Conservation (phyloP, 169 alveolate genomes). For the Cardiosporidium cionae region DNA sequence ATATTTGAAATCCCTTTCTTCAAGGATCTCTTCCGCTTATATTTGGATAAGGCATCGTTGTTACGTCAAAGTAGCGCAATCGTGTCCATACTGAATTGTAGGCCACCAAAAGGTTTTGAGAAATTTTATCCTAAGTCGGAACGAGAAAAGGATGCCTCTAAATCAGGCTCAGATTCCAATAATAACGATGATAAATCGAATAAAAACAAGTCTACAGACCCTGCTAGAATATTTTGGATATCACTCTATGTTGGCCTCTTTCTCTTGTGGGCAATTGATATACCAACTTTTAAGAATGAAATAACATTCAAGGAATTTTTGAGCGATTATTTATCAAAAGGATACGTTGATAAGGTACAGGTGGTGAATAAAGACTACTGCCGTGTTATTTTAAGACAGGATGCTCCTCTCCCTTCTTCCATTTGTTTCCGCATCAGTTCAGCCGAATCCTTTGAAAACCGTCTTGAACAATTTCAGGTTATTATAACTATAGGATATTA, state of each 20-base stretch:
- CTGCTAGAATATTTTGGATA: too few species aligned
- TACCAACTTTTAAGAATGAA: conserved; percentile 61
- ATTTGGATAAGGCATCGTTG: too few species aligned
- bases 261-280: too few species aligned
- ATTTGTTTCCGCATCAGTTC: neutral
- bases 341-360: conserved; percentile 62
- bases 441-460: neutral
- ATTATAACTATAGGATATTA: too few species aligned
- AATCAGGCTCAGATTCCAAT: neutral
- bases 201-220: too few species aligned
- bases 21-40: too few species aligned
- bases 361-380: conserved; percentile 58
- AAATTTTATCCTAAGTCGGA: neutral
- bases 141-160: neutral
- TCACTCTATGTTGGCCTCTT: too few species aligned
- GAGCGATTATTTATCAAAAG: conserved; percentile 53
- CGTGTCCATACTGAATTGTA: neutral
- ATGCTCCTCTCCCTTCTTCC: conserved; percentile 27
- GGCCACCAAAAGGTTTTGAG: conserved; percentile 12
- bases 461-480: neutral
- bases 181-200: too few species aligned
- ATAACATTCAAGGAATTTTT: conserved; percentile 69
- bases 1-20: too few species aligned
- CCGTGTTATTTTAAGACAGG: conserved; percentile 37
- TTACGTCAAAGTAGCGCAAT: too few species aligned